Evolutionary conservation across 108 stramenopile genomes (phyloP).

Genomic region (Skeletonema marinoi): DNA sequence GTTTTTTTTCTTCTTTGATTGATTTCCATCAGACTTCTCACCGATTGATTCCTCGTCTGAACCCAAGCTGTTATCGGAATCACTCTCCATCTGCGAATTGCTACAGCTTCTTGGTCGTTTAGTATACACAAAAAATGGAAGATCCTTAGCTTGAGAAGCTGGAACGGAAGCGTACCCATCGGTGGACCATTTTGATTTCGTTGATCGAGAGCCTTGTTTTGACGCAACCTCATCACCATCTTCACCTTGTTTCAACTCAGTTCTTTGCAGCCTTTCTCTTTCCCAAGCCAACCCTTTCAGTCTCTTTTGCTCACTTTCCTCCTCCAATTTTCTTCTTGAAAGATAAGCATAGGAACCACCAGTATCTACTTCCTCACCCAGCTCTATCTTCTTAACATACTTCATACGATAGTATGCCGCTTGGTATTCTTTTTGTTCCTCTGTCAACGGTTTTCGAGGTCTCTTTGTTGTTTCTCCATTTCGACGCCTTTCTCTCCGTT

Average conservation of each 20-base stretch:
- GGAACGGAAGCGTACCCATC: conserved; percentile 38
- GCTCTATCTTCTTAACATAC: conserved; percentile 22
- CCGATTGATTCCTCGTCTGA: background rate
- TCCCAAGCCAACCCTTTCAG: conserved; percentile 18
- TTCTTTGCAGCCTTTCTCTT: conserved; percentile 1
- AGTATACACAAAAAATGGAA: conserved; percentile 32
- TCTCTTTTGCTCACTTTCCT: conserved; percentile 15
- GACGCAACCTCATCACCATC: conserved; percentile 2
- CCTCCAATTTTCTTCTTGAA: conserved; percentile 11
- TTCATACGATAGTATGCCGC: conserved; percentile 14
- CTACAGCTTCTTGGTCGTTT: conserved; percentile 6
- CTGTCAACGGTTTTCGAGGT: conserved; percentile 3
- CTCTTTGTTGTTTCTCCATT: background rate
- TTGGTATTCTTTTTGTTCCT: conserved; percentile 14
- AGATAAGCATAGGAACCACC: conserved; percentile 41
- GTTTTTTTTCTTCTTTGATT: background rate
- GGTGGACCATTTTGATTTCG: background rate
- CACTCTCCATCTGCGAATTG: background rate
- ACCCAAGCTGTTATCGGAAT: background rate
- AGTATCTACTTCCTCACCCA: conserved; percentile 32
- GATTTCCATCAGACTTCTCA: background rate
- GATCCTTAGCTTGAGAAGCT: conserved; percentile 4
- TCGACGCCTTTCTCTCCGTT: background rate
- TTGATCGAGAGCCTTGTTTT: background rate
- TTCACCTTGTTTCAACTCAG: background rate